phyloP scores from a whole-genome alignment of 192 early-diverging fungal species.

The Jimgerdemannia flammicorona region DNA sequence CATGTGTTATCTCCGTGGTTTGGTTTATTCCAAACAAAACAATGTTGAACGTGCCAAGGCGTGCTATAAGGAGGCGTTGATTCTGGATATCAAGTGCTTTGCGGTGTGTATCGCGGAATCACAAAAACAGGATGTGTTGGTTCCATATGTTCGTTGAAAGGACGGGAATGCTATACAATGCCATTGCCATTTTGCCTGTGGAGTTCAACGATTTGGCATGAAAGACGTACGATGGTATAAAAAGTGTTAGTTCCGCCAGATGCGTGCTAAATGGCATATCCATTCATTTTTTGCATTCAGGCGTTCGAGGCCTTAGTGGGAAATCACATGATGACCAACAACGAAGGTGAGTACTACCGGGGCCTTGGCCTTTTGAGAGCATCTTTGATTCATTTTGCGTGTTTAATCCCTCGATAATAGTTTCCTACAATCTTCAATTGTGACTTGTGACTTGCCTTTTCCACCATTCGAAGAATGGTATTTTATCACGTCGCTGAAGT shows the following conservation, averaged over 20 bases:
- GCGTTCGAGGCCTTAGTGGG: conserved; percentile 53
- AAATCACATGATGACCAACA: conserved; percentile 55
- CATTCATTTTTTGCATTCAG: conserved; percentile 22
- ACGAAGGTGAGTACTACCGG: conserved; percentile 44
- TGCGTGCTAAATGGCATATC: conserved; percentile 2
- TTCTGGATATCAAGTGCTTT: conserved; percentile 58
- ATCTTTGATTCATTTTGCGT: no score
- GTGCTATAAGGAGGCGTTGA: conserved; percentile 58
- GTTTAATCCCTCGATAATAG: no score
- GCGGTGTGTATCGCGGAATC: conserved; percentile 48
- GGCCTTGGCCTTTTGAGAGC: no score
- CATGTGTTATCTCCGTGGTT: conserved; percentile 59
- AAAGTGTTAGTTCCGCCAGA: no score
- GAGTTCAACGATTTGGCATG: no score
- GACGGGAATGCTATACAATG: no score
- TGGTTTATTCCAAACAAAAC: conserved; percentile 43
- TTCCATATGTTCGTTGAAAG: neutral
- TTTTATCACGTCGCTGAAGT: conserved; percentile 46
- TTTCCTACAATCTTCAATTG: no score
- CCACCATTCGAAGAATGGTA: conserved; percentile 52
- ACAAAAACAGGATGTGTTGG: neutral
- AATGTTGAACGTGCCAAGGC: conserved; percentile 52
- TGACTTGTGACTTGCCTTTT: neutral
- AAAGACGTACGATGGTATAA: no score
- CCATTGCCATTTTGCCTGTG: no score